Evolutionary conservation across 805 yeast species (phyloP).

Genomic region (Lachancea meyersii): DNA sequence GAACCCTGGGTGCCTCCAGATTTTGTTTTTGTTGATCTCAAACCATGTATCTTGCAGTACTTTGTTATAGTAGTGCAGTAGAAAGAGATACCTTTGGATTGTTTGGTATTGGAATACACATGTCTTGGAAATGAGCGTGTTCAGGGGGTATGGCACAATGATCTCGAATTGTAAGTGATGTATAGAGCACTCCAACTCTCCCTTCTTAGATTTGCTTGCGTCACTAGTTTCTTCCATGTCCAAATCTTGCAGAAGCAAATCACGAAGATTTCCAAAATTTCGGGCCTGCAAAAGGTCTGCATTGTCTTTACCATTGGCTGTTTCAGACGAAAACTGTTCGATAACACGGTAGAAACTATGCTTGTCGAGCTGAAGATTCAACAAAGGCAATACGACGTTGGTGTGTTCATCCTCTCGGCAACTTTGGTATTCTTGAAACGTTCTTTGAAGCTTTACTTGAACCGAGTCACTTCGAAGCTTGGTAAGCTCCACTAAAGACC

Average conservation of each 20-base stretch:
- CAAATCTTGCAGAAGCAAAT: slow-evolving; percentile 40
- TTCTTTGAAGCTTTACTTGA: slow-evolving; percentile 39
- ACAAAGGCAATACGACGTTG: slow-evolving; percentile 24
- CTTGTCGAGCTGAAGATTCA: slow-evolving; percentile 38
- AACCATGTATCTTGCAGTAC: slow-evolving; percentile 63
- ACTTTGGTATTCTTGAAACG: slow-evolving; percentile 16
- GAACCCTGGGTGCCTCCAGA: slow-evolving; percentile 55
- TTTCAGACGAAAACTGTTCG: slow-evolving; percentile 39
- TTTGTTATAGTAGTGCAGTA: slow-evolving; percentile 56
- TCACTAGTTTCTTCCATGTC: slow-evolving; percentile 1
- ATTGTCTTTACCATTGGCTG: neutral
- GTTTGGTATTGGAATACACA: slow-evolving; percentile 73
- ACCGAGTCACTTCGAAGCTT: slow-evolving; percentile 44
- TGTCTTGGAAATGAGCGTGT: slow-evolving; percentile 64
- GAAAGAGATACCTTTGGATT: slow-evolving; percentile 62
- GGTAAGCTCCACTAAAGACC: slow-evolving; percentile 37
- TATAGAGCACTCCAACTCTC: slow-evolving; percentile 38
- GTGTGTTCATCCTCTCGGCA: slow-evolving; percentile 3
- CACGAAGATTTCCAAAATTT: slow-evolving; percentile 39
- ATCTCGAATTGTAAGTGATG: slow-evolving; percentile 51
- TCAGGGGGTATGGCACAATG: slow-evolving; percentile 80
- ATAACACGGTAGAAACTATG: slow-evolving; percentile 24
- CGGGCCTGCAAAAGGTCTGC: slow-evolving; percentile 36
- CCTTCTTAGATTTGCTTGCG: neutral
- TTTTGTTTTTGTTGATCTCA: slow-evolving; percentile 50